A percentile compares a stretch with the other conserved stretches of the same genome.
These are phyloP conservation scores for Chlorencoelia australis DNA, from an alignment of 2,329 filamentous ascomycete genomes.

Conservation along the genomic window DNA sequence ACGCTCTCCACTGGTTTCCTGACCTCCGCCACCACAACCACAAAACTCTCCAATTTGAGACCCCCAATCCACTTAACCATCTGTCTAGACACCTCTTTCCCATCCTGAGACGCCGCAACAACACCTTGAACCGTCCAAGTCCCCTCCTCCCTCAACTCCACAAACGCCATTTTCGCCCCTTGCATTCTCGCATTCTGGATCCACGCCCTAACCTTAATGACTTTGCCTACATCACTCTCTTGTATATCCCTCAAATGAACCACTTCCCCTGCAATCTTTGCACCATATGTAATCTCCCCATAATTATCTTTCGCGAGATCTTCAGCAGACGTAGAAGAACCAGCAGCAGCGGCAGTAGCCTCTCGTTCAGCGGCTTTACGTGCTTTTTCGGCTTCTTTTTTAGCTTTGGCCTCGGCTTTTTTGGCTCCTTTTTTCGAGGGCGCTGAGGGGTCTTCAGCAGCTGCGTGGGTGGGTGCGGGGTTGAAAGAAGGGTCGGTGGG, in stretches of 20 bases:
- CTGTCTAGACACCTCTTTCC: slow-evolving; percentile 57
- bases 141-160: slow-evolving; percentile 70
- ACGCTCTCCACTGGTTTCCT: slow-evolving; percentile 78
- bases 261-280: slow-evolving; percentile 43
- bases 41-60: slow-evolving; percentile 70
- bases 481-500: slow-evolving; percentile 10
- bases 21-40: slow-evolving; percentile 70
- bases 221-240: slow-evolving; percentile 56
- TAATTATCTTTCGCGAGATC: slow-evolving; percentile 71
- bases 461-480: slow-evolving; percentile 1
- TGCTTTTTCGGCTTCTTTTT: slow-evolving; percentile 78
- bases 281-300: slow-evolving; percentile 53
- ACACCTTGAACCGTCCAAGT: slow-evolving; percentile 78
- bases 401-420: slow-evolving; percentile 77
- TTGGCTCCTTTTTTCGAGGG: slow-evolving; percentile 70
- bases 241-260: slow-evolving; percentile 53
- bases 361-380: slow-evolving; percentile 63
- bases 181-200: slow-evolving; percentile 83
- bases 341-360: slow-evolving; percentile 56
- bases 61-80: slow-evolving; percentile 89
- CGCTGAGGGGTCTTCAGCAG: slow-evolving; percentile 10
- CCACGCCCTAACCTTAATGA: slow-evolving; percentile 67
- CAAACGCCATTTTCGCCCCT: slow-evolving; percentile 82
- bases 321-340: slow-evolving; percentile 50
- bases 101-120: slow-evolving; percentile 54